Evolutionary conservation across 2,329 filamentous ascomycete genomes (phyloP).

Genomic region (Aspergillus pseudoterreus): DNA sequence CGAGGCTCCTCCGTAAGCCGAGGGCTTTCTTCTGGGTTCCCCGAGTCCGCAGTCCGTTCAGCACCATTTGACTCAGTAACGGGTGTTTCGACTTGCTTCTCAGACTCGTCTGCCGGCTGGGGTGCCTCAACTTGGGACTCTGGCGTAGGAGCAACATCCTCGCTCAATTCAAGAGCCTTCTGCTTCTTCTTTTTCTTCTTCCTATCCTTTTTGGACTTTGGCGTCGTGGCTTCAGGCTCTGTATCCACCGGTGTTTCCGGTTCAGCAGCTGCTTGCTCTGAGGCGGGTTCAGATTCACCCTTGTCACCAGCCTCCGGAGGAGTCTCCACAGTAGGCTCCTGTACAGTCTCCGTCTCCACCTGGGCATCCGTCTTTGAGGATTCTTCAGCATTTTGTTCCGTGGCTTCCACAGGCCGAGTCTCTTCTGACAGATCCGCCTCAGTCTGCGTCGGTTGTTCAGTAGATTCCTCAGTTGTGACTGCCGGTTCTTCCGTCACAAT

Average conservation of each 20-base stretch:
- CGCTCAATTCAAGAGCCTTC: constrained; percentile 15
- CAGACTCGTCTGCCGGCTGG: background rate
- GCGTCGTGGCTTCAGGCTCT: constrained; percentile 9
- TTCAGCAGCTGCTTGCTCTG: background rate
- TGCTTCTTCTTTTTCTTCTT: constrained; percentile 40
- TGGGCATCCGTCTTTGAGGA: background rate
- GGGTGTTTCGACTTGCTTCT: background rate
- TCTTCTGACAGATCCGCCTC: background rate
- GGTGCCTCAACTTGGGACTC: background rate
- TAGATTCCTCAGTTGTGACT: background rate
- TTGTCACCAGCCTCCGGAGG: background rate
- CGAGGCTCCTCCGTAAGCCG: background rate
- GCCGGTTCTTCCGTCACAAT: background rate
- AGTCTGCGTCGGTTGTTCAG: background rate
- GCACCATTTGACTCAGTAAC: background rate
- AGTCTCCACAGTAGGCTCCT: background rate
- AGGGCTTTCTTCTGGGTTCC: background rate
- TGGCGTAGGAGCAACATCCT: constrained; percentile 10
- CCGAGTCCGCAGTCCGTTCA: background rate
- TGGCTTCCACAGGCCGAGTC: background rate
- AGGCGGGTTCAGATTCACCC: background rate
- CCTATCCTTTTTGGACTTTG: constrained; percentile 27
- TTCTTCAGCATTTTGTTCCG: background rate
- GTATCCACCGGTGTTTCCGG: constrained; percentile 2
- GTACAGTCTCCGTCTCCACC: background rate